phyloP scores from a whole-genome alignment of 257 asterid species.

The Fraxinus excelsior region DNA sequence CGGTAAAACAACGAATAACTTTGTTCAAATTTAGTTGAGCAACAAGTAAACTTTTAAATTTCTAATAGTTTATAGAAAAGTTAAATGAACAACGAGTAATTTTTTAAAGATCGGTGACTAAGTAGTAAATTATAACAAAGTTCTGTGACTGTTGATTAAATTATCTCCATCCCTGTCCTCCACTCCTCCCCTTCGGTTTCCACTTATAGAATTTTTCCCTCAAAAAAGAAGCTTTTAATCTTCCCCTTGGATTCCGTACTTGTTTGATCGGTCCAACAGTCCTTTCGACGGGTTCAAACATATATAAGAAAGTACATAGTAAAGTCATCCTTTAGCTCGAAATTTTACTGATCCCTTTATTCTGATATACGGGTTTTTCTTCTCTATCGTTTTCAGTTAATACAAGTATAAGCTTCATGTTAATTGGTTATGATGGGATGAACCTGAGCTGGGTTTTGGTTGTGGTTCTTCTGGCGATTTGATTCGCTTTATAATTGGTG shows the following conservation, averaged over 20 bases:
- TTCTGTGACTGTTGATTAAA: too few relatives aligned
- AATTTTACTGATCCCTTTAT: not conserved
- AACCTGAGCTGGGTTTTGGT: not conserved
- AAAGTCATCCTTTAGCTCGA: not conserved
- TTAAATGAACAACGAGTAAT: too few relatives aligned
- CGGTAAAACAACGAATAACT: too few relatives aligned
- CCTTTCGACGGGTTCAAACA: not conserved
- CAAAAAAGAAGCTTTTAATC: not conserved
- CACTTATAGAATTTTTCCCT: not conserved
- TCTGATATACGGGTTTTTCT: not conserved
- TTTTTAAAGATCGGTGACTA: too few relatives aligned
- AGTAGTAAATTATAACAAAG: too few relatives aligned
- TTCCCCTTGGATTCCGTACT: not conserved
- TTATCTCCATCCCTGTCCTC: not conserved
- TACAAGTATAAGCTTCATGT: not conserved
- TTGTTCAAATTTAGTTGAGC: too few relatives aligned
- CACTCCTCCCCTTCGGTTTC: not conserved
- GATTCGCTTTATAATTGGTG: not conserved
- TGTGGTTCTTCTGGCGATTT: conserved; percentile 10
- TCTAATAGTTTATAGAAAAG: too few relatives aligned
- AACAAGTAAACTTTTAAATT: too few relatives aligned
- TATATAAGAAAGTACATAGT: not conserved
- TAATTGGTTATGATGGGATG: not conserved
- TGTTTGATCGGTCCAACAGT: not conserved
- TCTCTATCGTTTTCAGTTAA: not conserved